Base-by-base conservation (phyloP, 2,329 filamentous ascomycete genomes). In the Fusarium nurragi region DNA sequence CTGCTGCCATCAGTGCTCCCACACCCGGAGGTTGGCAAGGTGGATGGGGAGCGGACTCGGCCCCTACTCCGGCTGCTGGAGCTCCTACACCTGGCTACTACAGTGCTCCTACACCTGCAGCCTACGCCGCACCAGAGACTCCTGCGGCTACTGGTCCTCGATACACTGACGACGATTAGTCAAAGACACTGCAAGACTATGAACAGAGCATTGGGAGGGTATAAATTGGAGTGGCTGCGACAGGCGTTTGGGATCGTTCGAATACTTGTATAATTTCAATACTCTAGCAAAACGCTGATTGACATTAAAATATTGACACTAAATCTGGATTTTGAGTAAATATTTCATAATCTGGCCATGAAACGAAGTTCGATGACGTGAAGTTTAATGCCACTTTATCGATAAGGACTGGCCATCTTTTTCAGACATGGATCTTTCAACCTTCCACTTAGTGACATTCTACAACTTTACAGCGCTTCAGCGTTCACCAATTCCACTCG, bases 21-120 rank as follows among this genome's bases (percentile, higher is more conserved):
- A 93, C 90, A 0, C 90, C 89, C 3, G 89, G 88, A 8, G 85
- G 83, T 10, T 87, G 87, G 84, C 81, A 85, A 61, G 80, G 83
- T 22, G 83, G 84, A 22, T 87, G 85, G 84, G 84, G 83, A 34
- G 80, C 80, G 1, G 89, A 90, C 54, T 84, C 86, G 8, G 90
- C 89, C 3, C 88, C 88, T 2, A 91, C 89, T 0, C 89, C 89
- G 2, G 88, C 82, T 6, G 87, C 82, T 10, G 85, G 79, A 54
- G 90, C 90, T 16, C 89, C 90, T 0, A 93, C 90, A 0, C 90
- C 90, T 57, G 69, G 86, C n/a, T 85, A 84, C 60, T 87, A 86
- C 58, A 80, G 84, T 26, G 88, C 88, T 21, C 86, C 87, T 1
- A 90, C 88, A n/a, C 88, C 88, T 56, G 88, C 86, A 3, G 88